A percentile compares a stretch with the other conserved stretches of the same genome.
Conservation (phyloP, 176 grass and related monocot genomes). For the Lolium multiflorum region DNA sequence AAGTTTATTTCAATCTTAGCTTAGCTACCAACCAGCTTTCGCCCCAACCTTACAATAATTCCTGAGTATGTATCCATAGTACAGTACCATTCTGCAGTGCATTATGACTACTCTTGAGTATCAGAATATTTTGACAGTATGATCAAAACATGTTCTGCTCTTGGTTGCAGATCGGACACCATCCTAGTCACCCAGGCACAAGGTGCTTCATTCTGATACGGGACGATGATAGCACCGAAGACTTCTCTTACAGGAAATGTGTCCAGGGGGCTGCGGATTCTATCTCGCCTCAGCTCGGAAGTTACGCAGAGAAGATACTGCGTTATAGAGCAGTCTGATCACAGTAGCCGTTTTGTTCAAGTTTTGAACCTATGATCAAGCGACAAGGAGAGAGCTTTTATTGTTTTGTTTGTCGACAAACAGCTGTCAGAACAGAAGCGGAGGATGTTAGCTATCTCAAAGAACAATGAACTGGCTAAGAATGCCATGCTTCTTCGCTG, state of each 20-base stretch:
- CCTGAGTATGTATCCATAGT: neutral
- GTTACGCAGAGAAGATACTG: constrained; percentile 42
- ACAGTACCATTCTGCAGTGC: constrained; percentile 3
- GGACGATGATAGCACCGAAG: constrained; percentile 38
- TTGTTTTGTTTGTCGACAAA: neutral
- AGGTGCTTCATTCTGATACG: constrained; percentile 49
- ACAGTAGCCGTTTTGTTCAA: constrained; percentile 15
- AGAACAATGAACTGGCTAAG: neutral
- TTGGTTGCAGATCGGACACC: constrained; percentile 43
- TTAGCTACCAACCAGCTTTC: neutral
- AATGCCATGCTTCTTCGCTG: neutral
- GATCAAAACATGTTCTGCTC: constrained; percentile 8
- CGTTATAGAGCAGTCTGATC: constrained; percentile 18
- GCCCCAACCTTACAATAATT: constrained; percentile 21
- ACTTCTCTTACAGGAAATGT: constrained; percentile 57
- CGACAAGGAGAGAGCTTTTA: constrained; percentile 11
- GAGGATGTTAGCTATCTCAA: neutral
- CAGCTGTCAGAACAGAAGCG: neutral
- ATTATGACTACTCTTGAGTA: neutral
- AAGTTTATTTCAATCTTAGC: neutral
- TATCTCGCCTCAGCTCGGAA: constrained; percentile 44
- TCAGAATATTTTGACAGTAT: neutral
- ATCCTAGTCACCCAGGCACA: constrained; percentile 46
- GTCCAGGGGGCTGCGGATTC: constrained; percentile 49
- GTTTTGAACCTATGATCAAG: neutral